Conservation (phyloP, 2,329 filamentous ascomycete genomes). For the Aspergillus hiratsukae region DNA sequence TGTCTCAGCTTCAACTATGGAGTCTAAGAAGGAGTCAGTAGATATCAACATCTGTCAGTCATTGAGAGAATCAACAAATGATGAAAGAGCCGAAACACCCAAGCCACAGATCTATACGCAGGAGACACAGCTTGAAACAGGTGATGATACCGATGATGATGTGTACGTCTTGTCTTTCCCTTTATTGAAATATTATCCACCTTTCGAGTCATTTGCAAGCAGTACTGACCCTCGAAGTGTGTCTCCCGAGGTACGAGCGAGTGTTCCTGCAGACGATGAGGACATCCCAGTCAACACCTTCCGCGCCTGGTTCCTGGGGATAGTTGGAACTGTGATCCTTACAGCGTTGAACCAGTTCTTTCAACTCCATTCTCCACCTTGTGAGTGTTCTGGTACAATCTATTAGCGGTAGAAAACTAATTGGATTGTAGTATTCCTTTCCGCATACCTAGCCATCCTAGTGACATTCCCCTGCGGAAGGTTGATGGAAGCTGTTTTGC, state of each 20-base stretch:
- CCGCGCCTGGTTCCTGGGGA: constrained; percentile 40
- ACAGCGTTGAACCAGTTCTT: constrained; percentile 16
- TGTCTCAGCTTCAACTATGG: neutral
- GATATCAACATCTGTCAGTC: neutral
- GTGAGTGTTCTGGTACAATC: neutral
- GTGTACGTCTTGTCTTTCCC: neutral
- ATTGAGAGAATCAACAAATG: neutral
- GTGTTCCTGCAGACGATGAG: constrained; percentile 14
- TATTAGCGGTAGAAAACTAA: neutral
- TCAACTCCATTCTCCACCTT: constrained; percentile 8
- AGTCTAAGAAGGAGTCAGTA: neutral
- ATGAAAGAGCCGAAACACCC: neutral
- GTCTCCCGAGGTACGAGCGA: constrained; percentile 14
- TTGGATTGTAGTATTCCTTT: constrained; percentile 3
- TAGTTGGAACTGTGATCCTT: constrained; percentile 21
- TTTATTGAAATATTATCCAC: too few species aligned
- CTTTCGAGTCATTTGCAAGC: neutral
- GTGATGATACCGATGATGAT: neutral
- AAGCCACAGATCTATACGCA: neutral
- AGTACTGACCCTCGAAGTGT: neutral
- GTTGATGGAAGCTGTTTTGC: constrained; percentile 7
- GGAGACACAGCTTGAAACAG: neutral
- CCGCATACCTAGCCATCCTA: constrained; percentile 10
- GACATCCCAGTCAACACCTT: constrained; percentile 17
- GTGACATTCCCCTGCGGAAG: constrained; percentile 10